Conservation (phyloP, 2,329 filamentous ascomycete species). For the Sporothrix euskadiensis region DNA sequence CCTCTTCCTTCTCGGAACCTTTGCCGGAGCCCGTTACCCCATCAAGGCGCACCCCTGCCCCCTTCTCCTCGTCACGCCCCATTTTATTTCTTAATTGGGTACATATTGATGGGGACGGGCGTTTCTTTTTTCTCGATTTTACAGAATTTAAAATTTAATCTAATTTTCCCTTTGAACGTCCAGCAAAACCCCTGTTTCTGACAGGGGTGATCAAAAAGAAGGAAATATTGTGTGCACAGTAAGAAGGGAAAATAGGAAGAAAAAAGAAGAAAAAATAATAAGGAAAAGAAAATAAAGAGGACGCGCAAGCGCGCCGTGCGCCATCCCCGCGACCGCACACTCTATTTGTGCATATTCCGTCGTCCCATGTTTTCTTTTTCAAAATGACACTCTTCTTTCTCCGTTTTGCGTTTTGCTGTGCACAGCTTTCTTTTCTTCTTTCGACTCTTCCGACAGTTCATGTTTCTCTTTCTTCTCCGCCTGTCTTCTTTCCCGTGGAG, state of each 20-base stretch:
- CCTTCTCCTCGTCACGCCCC: background rate
- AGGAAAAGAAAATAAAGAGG: background rate
- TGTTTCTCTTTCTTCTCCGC: background rate
- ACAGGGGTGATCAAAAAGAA: background rate
- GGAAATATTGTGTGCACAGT: too few species aligned
- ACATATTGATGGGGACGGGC: conserved; percentile 1
- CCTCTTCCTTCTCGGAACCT: conserved; percentile 9
- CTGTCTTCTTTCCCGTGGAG: background rate
- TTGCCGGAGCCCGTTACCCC: conserved; percentile 5
- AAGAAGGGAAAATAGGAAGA: too few species aligned
- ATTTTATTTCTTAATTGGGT: conserved; percentile 12
- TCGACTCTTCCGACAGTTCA: background rate
- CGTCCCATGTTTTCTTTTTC: background rate
- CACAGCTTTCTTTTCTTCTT: background rate
- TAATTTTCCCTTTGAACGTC: conserved; percentile 1
- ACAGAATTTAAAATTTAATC: background rate
- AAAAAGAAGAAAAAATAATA: background rate
- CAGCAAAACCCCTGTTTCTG: background rate
- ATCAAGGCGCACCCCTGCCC: background rate
- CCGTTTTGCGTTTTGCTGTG: background rate
- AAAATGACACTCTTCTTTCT: background rate
- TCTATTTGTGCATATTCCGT: background rate
- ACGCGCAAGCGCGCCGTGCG: background rate
- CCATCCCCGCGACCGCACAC: background rate
- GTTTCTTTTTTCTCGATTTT: background rate